Base-by-base conservation (phyloP, 495 filamentous ascomycete species). In the Aspergillus diversus region DNA sequence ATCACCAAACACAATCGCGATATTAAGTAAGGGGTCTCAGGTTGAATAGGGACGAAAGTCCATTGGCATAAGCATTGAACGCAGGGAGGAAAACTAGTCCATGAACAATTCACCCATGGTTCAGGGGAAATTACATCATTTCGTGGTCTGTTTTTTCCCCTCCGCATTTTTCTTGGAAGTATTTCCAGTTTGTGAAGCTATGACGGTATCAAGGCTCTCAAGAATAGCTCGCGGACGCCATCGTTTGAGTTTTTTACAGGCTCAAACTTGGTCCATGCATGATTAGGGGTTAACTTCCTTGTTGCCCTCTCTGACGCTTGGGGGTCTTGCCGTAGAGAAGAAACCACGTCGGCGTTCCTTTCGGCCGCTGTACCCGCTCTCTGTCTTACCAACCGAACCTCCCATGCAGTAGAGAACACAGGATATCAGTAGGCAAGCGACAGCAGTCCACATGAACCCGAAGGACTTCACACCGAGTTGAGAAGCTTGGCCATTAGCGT, bases 371-470 rank as follows among this genome's bases (percentile, higher is more conserved):
- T 80, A 80, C 32, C 78, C 78, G 33, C 56, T 31, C 6, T 78
- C 77, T 57, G 72, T 76, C 4, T 70, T 65, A 27, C 76, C 73
- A 35, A 75, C 69, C 1, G 73, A 60, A 17, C 79, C 77, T 21
- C 79, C 77, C 35, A 86, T 52, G 76, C 87, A 93, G 79, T 93
- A 90, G 16, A 92, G 71, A 32, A 92, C 54, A 12, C 86, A 89
- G 15, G 90, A 85, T 55, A 96, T 75, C 62, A 93, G 77, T 52
- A 91, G 82, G 51, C 85, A 87, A 1, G 81, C 85, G 68, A 88
- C 85, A 5, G 91, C 83, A 3, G 88, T 88, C 93, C 93, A 97
- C 76, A 89, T 92, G 77, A 96, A 97, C 33, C 85, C 93, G 66
- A 90, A 93, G 7, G 90, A 87, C 63, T 92, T 91, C 15, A 74